phyloP scores from a whole-genome alignment of 805 yeast genomes.

The Ogataea degrootiae region DNA sequence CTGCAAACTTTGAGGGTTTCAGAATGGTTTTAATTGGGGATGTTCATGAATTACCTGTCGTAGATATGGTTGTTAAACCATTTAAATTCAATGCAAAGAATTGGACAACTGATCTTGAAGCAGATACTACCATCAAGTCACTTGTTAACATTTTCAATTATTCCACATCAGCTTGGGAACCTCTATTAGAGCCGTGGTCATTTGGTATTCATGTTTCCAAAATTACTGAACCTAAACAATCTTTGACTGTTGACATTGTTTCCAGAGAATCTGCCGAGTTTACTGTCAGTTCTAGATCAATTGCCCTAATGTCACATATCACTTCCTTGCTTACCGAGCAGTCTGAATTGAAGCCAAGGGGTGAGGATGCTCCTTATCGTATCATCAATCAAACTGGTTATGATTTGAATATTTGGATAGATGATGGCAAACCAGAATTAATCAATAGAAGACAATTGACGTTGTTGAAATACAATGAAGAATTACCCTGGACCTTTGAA shows the following conservation, averaged over 20 bases:
- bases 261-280: constrained; percentile 75
- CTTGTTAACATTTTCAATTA: constrained; percentile 78
- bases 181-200: constrained; percentile 85
- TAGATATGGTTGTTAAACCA: constrained; percentile 70
- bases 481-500: constrained; percentile 84
- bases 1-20: constrained; percentile 65
- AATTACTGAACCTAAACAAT: constrained; percentile 38
- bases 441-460: constrained; percentile 30
- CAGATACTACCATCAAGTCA: constrained; percentile 60
- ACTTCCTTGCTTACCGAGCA: constrained; percentile 53
- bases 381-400: constrained; percentile 83
- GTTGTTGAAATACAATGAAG: constrained; percentile 42
- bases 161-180: constrained; percentile 92
- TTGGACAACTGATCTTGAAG: constrained; percentile 83
- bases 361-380: constrained; percentile 76
- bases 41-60: constrained; percentile 82
- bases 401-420: constrained; percentile 80
- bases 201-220: constrained; percentile 66
- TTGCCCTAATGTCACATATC: constrained; percentile 71
- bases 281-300: constrained; percentile 74
- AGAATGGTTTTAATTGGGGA: constrained; percentile 84
- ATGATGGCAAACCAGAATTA: constrained; percentile 29
- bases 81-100: constrained; percentile 65
- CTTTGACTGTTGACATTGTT: constrained; percentile 60
- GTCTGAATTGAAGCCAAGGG: constrained; percentile 56